A percentile compares a stretch with the other conserved stretches of the same genome.
phyloP scores from a whole-genome alignment of 345 rosid genomes.

The Cardiospermum halicacabum region DNA sequence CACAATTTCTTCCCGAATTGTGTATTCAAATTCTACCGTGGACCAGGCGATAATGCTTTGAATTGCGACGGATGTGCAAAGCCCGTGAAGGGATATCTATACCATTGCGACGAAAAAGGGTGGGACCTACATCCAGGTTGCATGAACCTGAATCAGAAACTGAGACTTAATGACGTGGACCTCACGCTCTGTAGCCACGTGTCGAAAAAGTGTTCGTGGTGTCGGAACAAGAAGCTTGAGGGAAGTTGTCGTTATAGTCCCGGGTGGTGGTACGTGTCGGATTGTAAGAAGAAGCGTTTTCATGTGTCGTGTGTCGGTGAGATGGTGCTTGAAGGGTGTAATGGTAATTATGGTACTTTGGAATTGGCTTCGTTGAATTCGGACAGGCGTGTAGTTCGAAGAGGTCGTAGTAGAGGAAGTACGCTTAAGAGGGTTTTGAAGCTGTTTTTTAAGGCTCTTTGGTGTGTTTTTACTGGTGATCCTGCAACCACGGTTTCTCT shows the following conservation, averaged over 20 bases:
- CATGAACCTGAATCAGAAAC: not conserved
- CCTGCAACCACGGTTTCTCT: too few species aligned
- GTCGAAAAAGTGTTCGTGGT: not conserved
- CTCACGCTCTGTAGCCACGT: not conserved
- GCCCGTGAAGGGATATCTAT: not conserved
- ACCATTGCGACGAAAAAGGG: not conserved
- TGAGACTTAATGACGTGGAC: not conserved
- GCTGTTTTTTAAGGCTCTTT: too few species aligned
- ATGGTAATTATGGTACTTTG: too few species aligned
- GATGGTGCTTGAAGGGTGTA: not conserved
- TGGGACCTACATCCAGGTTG: slow-evolving; percentile 17
- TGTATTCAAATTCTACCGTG: not conserved
- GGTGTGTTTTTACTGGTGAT: too few species aligned
- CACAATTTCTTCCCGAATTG: slow-evolving; percentile 11
- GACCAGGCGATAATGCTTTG: not conserved
- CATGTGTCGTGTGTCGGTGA: slow-evolving; percentile 10
- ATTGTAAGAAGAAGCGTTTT: not conserved
- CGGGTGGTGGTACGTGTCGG: slow-evolving; percentile 16
- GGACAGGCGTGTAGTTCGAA: too few species aligned
- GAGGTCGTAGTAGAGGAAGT: too few species aligned
- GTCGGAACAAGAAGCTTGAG: slow-evolving; percentile 5
- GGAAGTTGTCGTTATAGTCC: not conserved
- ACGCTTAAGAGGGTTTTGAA: too few species aligned
- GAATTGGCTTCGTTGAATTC: too few species aligned
- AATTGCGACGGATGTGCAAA: slow-evolving; percentile 11